Evolutionary conservation across 1,284 basidiomycete genomes (phyloP).

Genomic region (Marasmius tenuissimus): DNA sequence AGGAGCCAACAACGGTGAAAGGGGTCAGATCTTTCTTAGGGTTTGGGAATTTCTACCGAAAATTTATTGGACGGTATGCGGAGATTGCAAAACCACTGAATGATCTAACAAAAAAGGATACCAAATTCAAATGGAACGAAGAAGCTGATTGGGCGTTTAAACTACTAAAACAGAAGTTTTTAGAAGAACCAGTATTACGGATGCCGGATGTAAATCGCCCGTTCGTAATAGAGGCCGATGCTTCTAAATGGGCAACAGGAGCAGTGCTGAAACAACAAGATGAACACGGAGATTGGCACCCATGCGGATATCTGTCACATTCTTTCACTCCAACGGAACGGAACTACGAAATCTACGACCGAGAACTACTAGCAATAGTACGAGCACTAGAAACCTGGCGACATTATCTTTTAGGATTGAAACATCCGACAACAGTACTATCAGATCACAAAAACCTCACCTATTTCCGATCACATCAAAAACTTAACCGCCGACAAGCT

Average conservation of each 20-base stretch:
- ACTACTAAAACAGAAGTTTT: not conserved
- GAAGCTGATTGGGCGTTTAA: not conserved
- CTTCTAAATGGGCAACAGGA: conserved; percentile 4
- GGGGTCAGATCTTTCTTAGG: not conserved
- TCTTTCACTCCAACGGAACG: conserved; percentile 11
- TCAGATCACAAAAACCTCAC: too few species aligned
- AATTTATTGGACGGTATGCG: conserved; percentile 39
- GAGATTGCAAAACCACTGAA: conserved; percentile 24
- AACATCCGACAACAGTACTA: too few species aligned
- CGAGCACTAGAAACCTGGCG: conserved; percentile 18
- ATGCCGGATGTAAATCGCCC: not conserved
- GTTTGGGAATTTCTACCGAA: conserved; percentile 20
- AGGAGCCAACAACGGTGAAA: not conserved
- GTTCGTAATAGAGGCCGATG: conserved; percentile 1
- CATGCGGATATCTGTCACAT: not conserved
- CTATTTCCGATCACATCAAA: conserved; percentile 16
- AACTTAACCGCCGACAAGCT: conserved; percentile 33
- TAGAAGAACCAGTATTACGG: not conserved
- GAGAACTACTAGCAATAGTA: conserved; percentile 21
- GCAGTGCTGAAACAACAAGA: not conserved
- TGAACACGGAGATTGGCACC: conserved; percentile 12
- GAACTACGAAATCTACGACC: conserved; percentile 12
- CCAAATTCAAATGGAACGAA: not conserved
- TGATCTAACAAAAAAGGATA: conserved; percentile 15
- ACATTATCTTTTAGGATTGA: conserved; percentile 22